A percentile compares a stretch with the other conserved stretches of the same genome.
Conservation (phyloP, 345 rosid genomes). For the Salix suchowensis region DNA sequence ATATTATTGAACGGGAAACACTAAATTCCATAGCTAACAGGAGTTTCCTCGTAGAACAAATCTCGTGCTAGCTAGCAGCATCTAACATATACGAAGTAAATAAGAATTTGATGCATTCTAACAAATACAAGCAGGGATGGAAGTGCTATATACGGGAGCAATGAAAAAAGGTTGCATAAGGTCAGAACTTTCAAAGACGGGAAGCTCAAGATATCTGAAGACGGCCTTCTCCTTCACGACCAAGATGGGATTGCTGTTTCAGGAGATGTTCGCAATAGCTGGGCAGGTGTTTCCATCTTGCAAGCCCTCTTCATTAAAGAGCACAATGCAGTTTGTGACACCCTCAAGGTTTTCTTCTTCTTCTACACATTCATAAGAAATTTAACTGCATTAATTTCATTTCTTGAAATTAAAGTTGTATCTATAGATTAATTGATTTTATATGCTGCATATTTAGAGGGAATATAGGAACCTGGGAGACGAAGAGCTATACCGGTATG, state of each 20-base stretch:
- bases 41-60: too few species aligned
- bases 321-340: conserved; percentile 53
- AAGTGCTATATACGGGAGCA: conserved; percentile 54
- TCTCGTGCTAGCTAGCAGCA: too few species aligned
- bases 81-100: too few species aligned
- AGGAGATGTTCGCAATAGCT: conserved; percentile 50
- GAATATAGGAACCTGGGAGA: conserved; percentile 37
- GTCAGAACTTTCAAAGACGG: conserved; percentile 52
- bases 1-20: too few species aligned
- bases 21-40: too few species aligned
- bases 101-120: neutral
- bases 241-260: conserved; percentile 34
- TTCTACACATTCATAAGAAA: too few species aligned
- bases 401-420: too few species aligned
- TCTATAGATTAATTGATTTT: neutral
- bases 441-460: conserved; percentile 11
- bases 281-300: conserved; percentile 51
- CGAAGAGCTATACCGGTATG: conserved; percentile 46
- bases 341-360: conserved; percentile 29
- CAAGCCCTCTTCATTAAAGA: conserved; percentile 51
- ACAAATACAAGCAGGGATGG: conserved; percentile 41
- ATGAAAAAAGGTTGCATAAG: conserved; percentile 21
- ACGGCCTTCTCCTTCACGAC: conserved; percentile 43
- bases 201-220: conserved; percentile 43
- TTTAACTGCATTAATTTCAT: too few species aligned